Conservation (phyloP, 306 rosid species). For the Casuarina cunninghamiana region DNA sequence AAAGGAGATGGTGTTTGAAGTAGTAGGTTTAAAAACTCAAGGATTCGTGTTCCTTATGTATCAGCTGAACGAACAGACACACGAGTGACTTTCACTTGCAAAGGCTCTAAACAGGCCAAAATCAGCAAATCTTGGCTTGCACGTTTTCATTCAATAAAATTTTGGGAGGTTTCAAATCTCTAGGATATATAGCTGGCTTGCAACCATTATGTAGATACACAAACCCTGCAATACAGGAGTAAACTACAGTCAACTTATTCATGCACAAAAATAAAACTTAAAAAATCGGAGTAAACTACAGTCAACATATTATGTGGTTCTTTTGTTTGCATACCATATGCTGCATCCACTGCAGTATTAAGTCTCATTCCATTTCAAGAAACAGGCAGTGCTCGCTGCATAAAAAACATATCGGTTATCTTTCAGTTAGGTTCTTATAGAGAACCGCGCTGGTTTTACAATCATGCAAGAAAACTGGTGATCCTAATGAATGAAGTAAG, state of each 20-base stretch:
- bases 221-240: conserved; percentile 12
- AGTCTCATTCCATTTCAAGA: conserved; percentile 32
- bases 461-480: too few relatives aligned
- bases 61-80: conserved; percentile 19
- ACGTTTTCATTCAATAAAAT: conserved; percentile 31
- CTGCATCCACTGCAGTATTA: conserved; percentile 25
- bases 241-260: not conserved
- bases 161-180: conserved; percentile 44
- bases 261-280: too few relatives aligned
- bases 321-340: conserved; percentile 11
- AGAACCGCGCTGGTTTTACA: too few relatives aligned
- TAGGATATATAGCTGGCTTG: conserved; percentile 21
- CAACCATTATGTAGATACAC: conserved; percentile 34
- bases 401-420: not conserved
- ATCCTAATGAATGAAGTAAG: too few relatives aligned
- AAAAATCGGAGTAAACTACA: not conserved
- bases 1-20: not conserved
- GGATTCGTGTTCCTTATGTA: conserved; percentile 33
- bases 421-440: not conserved
- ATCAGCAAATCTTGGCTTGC: conserved; percentile 43
- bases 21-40: conserved; percentile 7
- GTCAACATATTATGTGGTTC: not conserved
- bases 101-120: conserved; percentile 41
- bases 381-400: conserved; percentile 9
- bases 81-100: conserved; percentile 2